Evolutionary conservation across 1,284 basidiomycete species (phyloP).

Genomic region (Trametes sp.): DNA sequence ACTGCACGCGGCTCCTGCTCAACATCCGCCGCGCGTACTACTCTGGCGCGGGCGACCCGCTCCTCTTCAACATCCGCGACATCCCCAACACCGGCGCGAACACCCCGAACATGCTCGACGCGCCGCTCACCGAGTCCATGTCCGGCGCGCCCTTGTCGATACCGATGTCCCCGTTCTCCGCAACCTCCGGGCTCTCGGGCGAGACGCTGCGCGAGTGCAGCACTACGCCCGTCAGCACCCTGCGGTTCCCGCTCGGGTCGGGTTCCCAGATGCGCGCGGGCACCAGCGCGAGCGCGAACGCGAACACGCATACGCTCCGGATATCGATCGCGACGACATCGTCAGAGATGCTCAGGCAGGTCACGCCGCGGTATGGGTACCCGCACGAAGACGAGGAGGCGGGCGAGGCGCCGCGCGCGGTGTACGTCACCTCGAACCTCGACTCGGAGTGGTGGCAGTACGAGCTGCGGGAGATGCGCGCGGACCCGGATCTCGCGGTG

Average conservation of each 20-base stretch:
- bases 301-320: slow-evolving; percentile 6
- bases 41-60: slow-evolving; percentile 27
- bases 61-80: slow-evolving; percentile 28
- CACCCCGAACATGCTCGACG: slow-evolving; percentile 19
- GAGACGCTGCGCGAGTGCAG: slow-evolving; percentile 22
- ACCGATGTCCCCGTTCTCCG: slow-evolving; percentile 11
- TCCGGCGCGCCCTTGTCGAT: not conserved
- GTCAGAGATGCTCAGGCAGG: slow-evolving; percentile 16
- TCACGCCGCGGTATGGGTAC: slow-evolving; percentile 15
- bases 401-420: slow-evolving; percentile 7
- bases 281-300: slow-evolving; percentile 1
- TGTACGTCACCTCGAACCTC: slow-evolving; percentile 18
- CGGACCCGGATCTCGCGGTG: slow-evolving; percentile 10
- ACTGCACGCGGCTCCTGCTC: slow-evolving; percentile 40
- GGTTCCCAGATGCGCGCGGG: not conserved
- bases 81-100: slow-evolving; percentile 19
- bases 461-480: slow-evolving; percentile 33
- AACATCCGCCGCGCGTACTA: slow-evolving; percentile 42
- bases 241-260: slow-evolving; percentile 1
- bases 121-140: not conserved
- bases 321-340: slow-evolving; percentile 18
- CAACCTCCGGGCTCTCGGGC: slow-evolving; percentile 14
- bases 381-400: not conserved
- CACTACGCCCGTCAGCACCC: not conserved
- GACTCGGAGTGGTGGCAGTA: slow-evolving; percentile 31